phyloP scores from a whole-genome alignment of 257 asterid genomes.

The Mentha longifolia region DNA sequence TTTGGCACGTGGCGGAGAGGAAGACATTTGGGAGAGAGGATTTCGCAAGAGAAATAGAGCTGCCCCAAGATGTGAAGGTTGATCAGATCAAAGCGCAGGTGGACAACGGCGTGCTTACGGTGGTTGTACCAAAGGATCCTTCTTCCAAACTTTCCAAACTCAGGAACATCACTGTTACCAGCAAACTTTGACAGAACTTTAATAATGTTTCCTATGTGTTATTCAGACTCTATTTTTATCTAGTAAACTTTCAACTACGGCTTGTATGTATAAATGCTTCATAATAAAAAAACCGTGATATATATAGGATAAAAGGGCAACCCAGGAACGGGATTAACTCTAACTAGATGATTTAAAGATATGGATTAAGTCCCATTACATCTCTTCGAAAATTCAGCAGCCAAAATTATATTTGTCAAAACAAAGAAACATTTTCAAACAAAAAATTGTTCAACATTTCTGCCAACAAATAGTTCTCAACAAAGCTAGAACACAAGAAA shows the following conservation, averaged over 20 bases:
- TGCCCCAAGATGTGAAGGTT: slow-evolving; percentile 75
- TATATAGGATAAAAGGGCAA: no score
- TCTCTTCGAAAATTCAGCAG: slow-evolving; percentile 28
- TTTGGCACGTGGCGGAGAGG: slow-evolving; percentile 94
- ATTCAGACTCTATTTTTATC: background rate
- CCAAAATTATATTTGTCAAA: slow-evolving; percentile 33
- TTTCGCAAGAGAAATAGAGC: slow-evolving; percentile 63
- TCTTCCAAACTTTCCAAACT: slow-evolving; percentile 59
- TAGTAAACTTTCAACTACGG: background rate
- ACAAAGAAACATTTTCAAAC: slow-evolving; percentile 28
- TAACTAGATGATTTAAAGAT: slow-evolving; percentile 32
- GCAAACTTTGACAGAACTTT: slow-evolving; percentile 50
- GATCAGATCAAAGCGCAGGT: slow-evolving; percentile 80
- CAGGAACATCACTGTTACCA: slow-evolving; percentile 62
- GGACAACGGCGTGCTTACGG: slow-evolving; percentile 81
- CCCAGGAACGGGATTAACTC: no score
- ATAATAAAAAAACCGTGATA: no score
- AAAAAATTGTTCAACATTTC: slow-evolving; percentile 38
- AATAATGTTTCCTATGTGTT: background rate
- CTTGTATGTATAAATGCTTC: background rate
- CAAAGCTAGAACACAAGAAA: slow-evolving; percentile 21
- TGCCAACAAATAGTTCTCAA: background rate
- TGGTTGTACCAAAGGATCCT: slow-evolving; percentile 75
- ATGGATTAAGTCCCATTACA: slow-evolving; percentile 31
- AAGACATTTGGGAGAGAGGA: slow-evolving; percentile 43